Percentiles rank a stretch among this genome's conserved stretches.
These are phyloP conservation scores for Pinus albicaulis DNA, from an alignment of 75 land plant genomes.

Conservation along the genomic window DNA sequence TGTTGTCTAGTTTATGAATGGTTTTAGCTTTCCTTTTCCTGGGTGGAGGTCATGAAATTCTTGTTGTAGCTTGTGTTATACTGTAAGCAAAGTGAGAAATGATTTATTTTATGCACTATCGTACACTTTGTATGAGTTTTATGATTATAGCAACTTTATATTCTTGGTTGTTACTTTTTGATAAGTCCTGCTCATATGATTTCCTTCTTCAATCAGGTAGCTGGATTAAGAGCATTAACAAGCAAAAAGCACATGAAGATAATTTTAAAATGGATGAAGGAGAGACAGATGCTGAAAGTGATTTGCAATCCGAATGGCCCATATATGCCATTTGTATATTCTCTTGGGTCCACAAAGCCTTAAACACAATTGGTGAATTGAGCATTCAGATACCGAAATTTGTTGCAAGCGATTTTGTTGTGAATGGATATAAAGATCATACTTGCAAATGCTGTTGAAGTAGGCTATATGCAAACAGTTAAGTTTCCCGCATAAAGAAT, in stretches of 20 bases:
- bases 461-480: too few species aligned
- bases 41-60: background rate
- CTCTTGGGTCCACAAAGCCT: constrained; percentile 1
- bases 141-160: background rate
- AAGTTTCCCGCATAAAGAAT: too few species aligned
- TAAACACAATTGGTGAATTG: background rate
- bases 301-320: constrained; percentile 6
- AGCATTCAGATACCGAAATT: too few species aligned
- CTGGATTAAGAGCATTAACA: constrained; percentile 11
- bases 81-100: background rate
- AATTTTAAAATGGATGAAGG: constrained; percentile 11
- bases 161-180: background rate
- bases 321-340: constrained; percentile 1
- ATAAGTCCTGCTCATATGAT: background rate
- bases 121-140: background rate
- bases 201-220: constrained; percentile 1
- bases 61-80: background rate
- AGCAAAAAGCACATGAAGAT: constrained; percentile 10
- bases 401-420: too few species aligned
- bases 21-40: background rate
- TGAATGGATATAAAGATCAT: too few species aligned
- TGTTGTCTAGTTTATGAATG: background rate
- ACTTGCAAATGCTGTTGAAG: too few species aligned
- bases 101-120: background rate
- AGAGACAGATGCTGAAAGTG: constrained; percentile 5